These are phyloP conservation scores for Tremellales sp. DNA, from an alignment of 1,284 basidiomycete genomes.

Conservation along the genomic window DNA sequence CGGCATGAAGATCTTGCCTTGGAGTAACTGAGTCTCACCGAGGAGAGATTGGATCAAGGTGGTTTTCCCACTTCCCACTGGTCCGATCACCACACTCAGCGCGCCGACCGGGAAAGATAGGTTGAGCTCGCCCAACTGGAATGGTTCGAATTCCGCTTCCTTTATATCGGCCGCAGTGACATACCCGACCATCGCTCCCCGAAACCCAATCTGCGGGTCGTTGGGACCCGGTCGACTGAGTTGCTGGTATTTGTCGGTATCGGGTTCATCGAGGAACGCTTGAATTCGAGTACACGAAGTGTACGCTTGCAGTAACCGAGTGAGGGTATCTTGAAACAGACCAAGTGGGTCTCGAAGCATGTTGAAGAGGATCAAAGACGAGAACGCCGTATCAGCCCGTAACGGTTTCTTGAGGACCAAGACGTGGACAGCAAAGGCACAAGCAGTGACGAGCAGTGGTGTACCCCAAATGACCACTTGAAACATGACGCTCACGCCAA, in stretches of 20 bases:
- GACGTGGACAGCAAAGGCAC: slow-evolving; percentile 51
- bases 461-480: slow-evolving; percentile 50
- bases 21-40: slow-evolving; percentile 53
- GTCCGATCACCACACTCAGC: slow-evolving; percentile 48
- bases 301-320: slow-evolving; percentile 51
- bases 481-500: slow-evolving; percentile 46
- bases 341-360: slow-evolving; percentile 48
- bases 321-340: slow-evolving; percentile 42
- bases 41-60: slow-evolving; percentile 60
- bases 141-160: slow-evolving; percentile 33
- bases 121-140: slow-evolving; percentile 51
- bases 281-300: slow-evolving; percentile 49
- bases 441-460: slow-evolving; percentile 51
- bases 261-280: slow-evolving; percentile 53
- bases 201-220: slow-evolving; percentile 53
- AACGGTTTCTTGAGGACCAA: slow-evolving; percentile 37
- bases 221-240: slow-evolving; percentile 41
- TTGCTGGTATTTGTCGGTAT: slow-evolving; percentile 56
- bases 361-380: slow-evolving; percentile 56
- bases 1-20: slow-evolving; percentile 54
- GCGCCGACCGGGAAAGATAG: slow-evolving; percentile 49
- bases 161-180: slow-evolving; percentile 16
- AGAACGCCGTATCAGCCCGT: slow-evolving; percentile 45
- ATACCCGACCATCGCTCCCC: slow-evolving; percentile 49
- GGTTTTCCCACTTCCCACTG: slow-evolving; percentile 62